phyloP scores from a whole-genome alignment of 2,329 filamentous ascomycete genomes.

The Trichoderma atrobrunneum region DNA sequence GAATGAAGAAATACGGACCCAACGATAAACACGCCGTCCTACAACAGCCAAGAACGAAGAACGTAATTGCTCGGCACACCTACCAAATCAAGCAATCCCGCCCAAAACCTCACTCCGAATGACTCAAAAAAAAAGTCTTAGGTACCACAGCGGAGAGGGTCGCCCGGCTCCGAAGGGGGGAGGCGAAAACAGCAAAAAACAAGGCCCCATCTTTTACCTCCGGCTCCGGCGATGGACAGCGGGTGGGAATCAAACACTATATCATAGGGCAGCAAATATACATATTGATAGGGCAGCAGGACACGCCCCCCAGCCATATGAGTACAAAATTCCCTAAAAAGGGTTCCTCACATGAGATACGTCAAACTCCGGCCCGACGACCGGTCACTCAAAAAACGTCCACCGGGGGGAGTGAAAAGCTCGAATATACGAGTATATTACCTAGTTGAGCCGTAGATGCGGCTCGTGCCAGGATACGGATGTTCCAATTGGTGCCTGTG shows the following conservation, averaged over 20 bases:
- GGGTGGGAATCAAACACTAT: too few species aligned
- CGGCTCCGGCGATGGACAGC: constrained; percentile 24
- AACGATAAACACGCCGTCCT: not conserved
- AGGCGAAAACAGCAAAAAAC: not conserved
- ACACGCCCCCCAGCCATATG: too few species aligned
- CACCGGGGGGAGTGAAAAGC: not conserved
- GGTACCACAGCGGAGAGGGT: constrained; percentile 9
- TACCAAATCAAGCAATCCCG: constrained; percentile 2
- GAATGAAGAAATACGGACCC: not conserved
- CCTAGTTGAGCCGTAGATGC: not conserved
- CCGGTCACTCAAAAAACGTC: too few species aligned
- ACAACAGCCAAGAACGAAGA: not conserved
- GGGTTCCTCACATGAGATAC: not conserved
- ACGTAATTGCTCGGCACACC: not conserved
- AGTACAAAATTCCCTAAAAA: not conserved
- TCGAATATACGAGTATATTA: not conserved
- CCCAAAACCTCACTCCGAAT: not conserved
- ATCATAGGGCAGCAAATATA: too few species aligned
- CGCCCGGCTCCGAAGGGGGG: constrained; percentile 8
- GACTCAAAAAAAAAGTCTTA: not conserved
- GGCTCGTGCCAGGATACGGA: not conserved
- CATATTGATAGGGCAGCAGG: too few species aligned
- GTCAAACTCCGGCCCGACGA: not conserved
- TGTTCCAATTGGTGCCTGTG: not conserved
- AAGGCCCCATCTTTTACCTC: not conserved